These are phyloP conservation scores for Pilatotrama ljubarskyi DNA, from an alignment of 768 basidiomycete genomes.

Conservation along the genomic window DNA sequence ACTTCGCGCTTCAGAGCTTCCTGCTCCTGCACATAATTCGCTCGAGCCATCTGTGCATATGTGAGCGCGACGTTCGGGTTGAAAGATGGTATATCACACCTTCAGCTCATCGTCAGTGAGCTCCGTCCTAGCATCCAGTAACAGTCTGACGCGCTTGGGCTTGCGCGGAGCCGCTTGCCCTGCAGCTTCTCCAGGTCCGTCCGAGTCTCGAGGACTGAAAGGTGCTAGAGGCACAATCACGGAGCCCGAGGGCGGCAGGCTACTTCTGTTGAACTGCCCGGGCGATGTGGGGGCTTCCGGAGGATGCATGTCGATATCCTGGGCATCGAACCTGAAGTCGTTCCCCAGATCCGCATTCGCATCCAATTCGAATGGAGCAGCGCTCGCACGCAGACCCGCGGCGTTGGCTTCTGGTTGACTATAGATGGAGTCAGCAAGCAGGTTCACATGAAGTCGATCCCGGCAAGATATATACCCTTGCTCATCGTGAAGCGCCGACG, in stretches of 20 bases:
- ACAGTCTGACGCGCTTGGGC: slow-evolving; percentile 50
- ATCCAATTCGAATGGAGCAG: background rate
- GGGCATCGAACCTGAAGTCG: slow-evolving; percentile 19
- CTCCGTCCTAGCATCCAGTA: slow-evolving; percentile 75
- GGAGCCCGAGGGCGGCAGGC: slow-evolving; percentile 17
- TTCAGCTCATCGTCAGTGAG: slow-evolving; percentile 82
- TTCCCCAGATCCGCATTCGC: background rate
- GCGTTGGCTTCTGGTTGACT: slow-evolving; percentile 26
- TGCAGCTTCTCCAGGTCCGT: background rate
- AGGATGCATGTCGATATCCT: slow-evolving; percentile 13
- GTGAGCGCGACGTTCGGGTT: background rate
- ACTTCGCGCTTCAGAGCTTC: slow-evolving; percentile 50
- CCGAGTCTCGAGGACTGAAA: slow-evolving; percentile 18
- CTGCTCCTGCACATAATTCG: slow-evolving; percentile 69
- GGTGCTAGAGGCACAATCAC: slow-evolving; percentile 28
- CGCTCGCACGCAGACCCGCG: background rate
- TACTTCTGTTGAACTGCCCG: background rate
- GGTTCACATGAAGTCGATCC: background rate
- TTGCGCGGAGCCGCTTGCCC: slow-evolving; percentile 34
- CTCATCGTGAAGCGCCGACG: slow-evolving; percentile 6
- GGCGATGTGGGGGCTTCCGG: slow-evolving; percentile 28
- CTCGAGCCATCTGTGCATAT: slow-evolving; percentile 52
- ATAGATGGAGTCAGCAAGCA: background rate
- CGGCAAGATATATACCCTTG: background rate
- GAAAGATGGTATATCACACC: slow-evolving; percentile 36